phyloP scores from a whole-genome alignment of 306 rosid genomes.

The Herpetospermum pedunculosum region DNA sequence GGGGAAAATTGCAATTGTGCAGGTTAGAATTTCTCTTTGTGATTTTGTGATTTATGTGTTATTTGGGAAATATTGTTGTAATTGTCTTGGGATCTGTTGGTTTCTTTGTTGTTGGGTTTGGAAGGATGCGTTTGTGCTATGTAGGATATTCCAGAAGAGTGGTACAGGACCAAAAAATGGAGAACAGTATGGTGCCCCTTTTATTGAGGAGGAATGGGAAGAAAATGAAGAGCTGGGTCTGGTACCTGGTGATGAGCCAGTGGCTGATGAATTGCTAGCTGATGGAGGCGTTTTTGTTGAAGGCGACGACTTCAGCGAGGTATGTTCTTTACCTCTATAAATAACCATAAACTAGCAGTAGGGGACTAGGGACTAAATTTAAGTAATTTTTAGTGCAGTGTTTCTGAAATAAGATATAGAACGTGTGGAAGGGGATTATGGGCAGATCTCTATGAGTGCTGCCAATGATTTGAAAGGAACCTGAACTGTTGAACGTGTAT shows the following conservation, averaged over 20 bases:
- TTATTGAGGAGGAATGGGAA: conserved; percentile 83
- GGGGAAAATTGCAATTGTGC: conserved; percentile 33
- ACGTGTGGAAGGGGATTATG: background rate
- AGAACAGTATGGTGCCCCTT: conserved; percentile 91
- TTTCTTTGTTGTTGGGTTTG: conserved; percentile 23
- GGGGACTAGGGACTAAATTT: too few relatives aligned
- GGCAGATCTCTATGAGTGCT: background rate
- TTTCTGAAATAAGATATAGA: background rate
- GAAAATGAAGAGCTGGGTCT: conserved; percentile 26
- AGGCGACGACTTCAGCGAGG: conserved; percentile 20
- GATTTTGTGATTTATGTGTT: background rate
- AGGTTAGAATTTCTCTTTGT: conserved; percentile 22
- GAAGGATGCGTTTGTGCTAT: conserved; percentile 76
- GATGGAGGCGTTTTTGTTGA: conserved; percentile 22
- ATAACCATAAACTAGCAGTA: too few relatives aligned
- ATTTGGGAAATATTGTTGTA: background rate
- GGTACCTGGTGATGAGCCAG: conserved; percentile 15
- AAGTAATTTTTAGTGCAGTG: background rate
- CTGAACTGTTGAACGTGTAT: background rate
- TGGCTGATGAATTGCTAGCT: conserved; percentile 2
- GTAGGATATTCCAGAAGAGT: conserved; percentile 93
- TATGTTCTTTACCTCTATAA: conserved; percentile 22
- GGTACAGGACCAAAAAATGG: conserved; percentile 92
- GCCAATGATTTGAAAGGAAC: background rate
- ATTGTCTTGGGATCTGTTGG: conserved; percentile 15